Percentiles rank a stretch among this genome's conserved stretches.
These are phyloP conservation scores for Globisporangium parvum DNA, from an alignment of 352 stramenopile species.

Conservation along the genomic window DNA sequence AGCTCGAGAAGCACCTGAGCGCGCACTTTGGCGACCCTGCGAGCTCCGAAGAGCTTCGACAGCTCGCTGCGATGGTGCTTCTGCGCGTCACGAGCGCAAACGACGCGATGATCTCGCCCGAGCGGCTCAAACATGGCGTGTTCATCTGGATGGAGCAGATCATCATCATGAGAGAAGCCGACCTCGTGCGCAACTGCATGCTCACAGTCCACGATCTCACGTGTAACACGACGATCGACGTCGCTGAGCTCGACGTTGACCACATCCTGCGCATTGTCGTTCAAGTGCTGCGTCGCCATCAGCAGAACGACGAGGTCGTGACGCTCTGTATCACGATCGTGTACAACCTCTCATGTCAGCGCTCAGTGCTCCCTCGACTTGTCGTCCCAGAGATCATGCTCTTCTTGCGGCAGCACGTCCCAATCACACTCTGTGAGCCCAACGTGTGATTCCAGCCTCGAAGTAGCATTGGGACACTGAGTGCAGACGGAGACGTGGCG, in stretches of 20 bases:
- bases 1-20: conserved; percentile 53
- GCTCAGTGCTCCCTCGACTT: conserved; percentile 33
- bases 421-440: not conserved
- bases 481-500: not conserved
- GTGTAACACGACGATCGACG: conserved; percentile 45
- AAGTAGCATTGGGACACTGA: not conserved
- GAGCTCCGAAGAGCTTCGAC: conserved; percentile 45
- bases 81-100: conserved; percentile 67
- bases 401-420: conserved; percentile 45
- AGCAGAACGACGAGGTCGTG: conserved; percentile 37
- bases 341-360: conserved; percentile 74
- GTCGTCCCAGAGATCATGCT: conserved; percentile 47
- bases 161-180: conserved; percentile 62
- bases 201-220: conserved; percentile 71
- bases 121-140: conserved; percentile 53
- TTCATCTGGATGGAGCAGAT: conserved; percentile 82
- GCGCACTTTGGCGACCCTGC: conserved; percentile 40
- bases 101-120: conserved; percentile 55
- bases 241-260: conserved; percentile 49
- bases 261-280: conserved; percentile 60
- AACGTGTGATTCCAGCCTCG: not conserved
- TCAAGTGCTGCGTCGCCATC: conserved; percentile 53
- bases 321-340: conserved; percentile 64
- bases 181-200: conserved; percentile 74
- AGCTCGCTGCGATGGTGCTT: conserved; percentile 67